Evolutionary conservation across 2,329 filamentous ascomycete species (phyloP).

Genomic region (Microdochium nivale): DNA sequence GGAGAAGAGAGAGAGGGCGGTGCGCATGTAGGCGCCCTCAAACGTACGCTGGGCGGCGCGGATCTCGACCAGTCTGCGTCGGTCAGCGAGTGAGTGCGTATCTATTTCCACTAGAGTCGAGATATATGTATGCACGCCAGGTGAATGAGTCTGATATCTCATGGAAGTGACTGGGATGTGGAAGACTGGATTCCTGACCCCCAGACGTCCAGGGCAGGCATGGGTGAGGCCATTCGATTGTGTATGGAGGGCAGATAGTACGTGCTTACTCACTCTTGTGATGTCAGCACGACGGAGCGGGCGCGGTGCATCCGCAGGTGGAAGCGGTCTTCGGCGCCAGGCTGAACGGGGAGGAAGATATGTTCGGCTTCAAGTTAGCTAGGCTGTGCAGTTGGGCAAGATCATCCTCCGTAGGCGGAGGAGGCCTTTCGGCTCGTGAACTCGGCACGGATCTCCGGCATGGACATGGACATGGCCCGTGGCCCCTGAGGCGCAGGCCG

Average conservation of each 20-base stretch:
- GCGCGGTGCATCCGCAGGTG: conserved; percentile 77
- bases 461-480: no score
- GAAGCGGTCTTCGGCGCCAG: conserved; percentile 55
- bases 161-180: not conserved
- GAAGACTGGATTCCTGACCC: no score
- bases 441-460: no score
- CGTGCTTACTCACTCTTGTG: conserved; percentile 52
- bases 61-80: conserved; percentile 70
- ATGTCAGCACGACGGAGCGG: conserved; percentile 71
- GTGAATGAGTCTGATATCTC: no score
- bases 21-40: conserved; percentile 93
- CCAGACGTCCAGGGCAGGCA: no score
- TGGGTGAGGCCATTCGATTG: no score
- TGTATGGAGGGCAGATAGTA: not conserved
- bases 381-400: not conserved
- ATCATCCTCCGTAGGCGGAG: no score
- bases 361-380: not conserved
- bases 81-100: not conserved
- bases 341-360: not conserved
- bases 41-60: conserved; percentile 94
- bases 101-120: not conserved
- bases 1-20: conserved; percentile 87
- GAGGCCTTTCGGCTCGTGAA: no score
- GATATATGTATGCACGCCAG: not conserved
- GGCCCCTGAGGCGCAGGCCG: no score